Base-by-base conservation (phyloP, 352 stramenopile species). In the Phytopythium mirpurense region DNA sequence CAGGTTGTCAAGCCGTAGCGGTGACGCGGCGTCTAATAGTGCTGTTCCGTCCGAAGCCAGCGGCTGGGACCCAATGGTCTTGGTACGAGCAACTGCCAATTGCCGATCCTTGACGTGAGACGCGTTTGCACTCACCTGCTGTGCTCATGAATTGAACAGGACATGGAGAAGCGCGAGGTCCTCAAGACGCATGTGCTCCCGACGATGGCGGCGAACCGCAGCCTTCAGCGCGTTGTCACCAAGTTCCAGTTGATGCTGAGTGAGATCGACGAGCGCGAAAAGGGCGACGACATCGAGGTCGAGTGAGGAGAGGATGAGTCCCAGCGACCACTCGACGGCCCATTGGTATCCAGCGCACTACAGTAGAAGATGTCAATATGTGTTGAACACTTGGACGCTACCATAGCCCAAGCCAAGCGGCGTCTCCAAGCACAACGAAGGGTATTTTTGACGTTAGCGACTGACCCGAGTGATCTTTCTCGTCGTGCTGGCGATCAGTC, bases 181-280 rank as follows among this genome's bases (percentile, higher is more conserved):
- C 68, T 95, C 27, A 88, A 82, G 43, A 66, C 64, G 3, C 60
- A 82, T 34, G 75, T 95, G 29, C 62, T 95, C 43, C 85, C 82
- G 19, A 86, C 76, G 21, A 90, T 95, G 59, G 83, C 82, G 24
- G 66, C 72, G 11, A 93, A 95, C 55, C 82, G 82, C 32, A 72
- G 79, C 45, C 68, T 95, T 15, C 85, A 95, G 62, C 85, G 82
- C 21, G 72, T 95, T 14, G 82, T 91, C 36, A 74, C 74, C 31
- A 92, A 93, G 61, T 95, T 87, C 54, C 76, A 92, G 56, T 63
- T 91, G 19, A 89, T 92, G 76, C 57, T 93, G 38, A 79, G 75
- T 44, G 83, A 93, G 44, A 88, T 88, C 35, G 68, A 76, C 10
- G 47, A 60, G 0, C 69, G 69, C 29, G 72, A 87, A 36, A 67